Conservation (phyloP, 352 stramenopile species). For the Pythium pyrilobum region DNA sequence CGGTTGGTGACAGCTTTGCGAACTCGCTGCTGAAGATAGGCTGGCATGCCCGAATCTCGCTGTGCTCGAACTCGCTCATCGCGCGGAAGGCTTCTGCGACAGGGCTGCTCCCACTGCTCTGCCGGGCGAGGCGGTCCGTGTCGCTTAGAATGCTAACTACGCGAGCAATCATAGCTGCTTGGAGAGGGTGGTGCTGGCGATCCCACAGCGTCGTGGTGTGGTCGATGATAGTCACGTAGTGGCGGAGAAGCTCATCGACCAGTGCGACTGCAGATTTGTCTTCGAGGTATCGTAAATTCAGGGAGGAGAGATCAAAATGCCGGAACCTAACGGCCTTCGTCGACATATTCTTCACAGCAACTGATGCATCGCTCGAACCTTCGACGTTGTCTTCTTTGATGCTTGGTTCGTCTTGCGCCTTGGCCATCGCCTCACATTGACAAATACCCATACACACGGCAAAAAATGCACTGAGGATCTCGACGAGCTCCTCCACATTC, state of each 20-base stretch:
- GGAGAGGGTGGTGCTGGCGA: background rate
- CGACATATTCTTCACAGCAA: background rate
- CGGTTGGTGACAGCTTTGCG: constrained; percentile 17
- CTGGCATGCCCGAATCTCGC: constrained; percentile 10
- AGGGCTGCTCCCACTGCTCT: background rate
- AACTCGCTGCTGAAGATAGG: constrained; percentile 49
- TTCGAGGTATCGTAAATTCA: constrained; percentile 52
- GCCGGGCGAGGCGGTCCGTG: constrained; percentile 6
- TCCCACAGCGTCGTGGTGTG: constrained; percentile 3
- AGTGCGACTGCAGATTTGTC: constrained; percentile 32
- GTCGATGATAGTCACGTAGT: constrained; percentile 39
- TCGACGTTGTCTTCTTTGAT: background rate
- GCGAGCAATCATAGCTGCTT: background rate
- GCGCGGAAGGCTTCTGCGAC: constrained; percentile 6
- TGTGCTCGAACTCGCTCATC: constrained; percentile 10
- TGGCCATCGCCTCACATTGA: constrained; percentile 8
- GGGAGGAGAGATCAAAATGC: constrained; percentile 58
- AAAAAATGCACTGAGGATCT: constrained; percentile 6
- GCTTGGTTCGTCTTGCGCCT: background rate
- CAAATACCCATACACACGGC: constrained; percentile 2
- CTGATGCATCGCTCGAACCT: background rate
- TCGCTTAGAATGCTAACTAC: constrained; percentile 5
- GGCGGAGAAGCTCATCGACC: constrained; percentile 38
- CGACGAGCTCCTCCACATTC: background rate
- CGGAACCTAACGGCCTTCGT: constrained; percentile 40